phyloP scores from a whole-genome alignment of 1,284 basidiomycete species.

The Pulveroboletus sp. region DNA sequence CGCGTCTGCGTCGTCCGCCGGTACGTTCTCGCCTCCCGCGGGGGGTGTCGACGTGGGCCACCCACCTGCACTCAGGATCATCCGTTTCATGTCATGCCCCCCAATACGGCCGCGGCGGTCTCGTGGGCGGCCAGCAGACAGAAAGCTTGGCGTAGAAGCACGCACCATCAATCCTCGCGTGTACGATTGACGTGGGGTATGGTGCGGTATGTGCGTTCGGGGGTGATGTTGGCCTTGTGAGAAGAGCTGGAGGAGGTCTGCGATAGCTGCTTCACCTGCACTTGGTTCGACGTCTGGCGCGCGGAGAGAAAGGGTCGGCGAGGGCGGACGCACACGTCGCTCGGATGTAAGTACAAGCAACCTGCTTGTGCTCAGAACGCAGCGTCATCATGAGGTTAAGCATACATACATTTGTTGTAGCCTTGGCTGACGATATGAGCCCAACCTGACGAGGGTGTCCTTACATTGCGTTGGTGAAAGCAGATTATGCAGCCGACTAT shows the following conservation, averaged over 20 bases:
- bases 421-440: constrained; percentile 59
- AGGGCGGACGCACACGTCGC: constrained; percentile 32
- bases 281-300: constrained; percentile 43
- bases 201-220: constrained; percentile 30
- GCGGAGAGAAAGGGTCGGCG: constrained; percentile 29
- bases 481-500: constrained; percentile 53
- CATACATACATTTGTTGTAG: constrained; percentile 69
- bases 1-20: constrained; percentile 19
- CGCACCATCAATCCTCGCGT: constrained; percentile 34
- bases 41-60: constrained; percentile 5
- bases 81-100: constrained; percentile 44
- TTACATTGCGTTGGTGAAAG: constrained; percentile 52
- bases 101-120: constrained; percentile 76
- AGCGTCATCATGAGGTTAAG: background rate
- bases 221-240: constrained; percentile 43
- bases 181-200: constrained; percentile 30
- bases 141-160: constrained; percentile 61
- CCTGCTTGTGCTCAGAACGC: constrained; percentile 44
- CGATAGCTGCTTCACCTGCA: constrained; percentile 62
- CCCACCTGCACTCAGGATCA: constrained; percentile 29
- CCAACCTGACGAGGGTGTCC: constrained; percentile 52
- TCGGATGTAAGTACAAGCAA: constrained; percentile 72
- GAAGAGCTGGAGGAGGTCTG: constrained; percentile 57
- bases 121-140: constrained; percentile 68
- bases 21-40: constrained; percentile 2